Percentiles rank a stretch among this genome's conserved stretches.
These are phyloP conservation scores for Escovopsis weberi DNA, from an alignment of 2,329 filamentous ascomycete genomes.

Conservation along the genomic window DNA sequence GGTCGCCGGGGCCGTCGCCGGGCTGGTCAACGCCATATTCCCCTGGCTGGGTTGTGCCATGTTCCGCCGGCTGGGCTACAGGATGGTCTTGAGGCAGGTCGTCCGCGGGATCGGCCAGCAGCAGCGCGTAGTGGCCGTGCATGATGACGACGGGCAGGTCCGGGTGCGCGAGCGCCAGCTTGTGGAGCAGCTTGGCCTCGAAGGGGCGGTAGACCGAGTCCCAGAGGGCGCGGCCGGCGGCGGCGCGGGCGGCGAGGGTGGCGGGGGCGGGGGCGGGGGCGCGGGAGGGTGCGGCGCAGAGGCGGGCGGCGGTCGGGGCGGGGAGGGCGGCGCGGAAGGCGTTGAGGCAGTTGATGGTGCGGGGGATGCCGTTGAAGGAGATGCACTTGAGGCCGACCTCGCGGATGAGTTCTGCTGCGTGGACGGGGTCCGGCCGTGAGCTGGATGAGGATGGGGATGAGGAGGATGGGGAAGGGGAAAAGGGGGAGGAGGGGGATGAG, in stretches of 20 bases:
- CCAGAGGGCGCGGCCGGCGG: constrained; percentile 55
- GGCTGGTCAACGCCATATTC: no score
- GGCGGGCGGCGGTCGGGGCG: constrained; percentile 31
- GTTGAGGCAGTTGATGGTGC: constrained; percentile 69
- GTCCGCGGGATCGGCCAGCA: constrained; percentile 54
- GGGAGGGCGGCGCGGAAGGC: constrained; percentile 54
- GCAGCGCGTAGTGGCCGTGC: constrained; percentile 54
- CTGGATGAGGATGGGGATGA: no score
- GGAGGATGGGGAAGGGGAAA: no score
- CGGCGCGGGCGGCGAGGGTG: constrained; percentile 40
- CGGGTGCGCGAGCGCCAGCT: constrained; percentile 62
- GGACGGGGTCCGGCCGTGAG: no score
- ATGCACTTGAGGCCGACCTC: constrained; percentile 67
- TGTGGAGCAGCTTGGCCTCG: constrained; percentile 53
- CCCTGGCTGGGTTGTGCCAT: no score
- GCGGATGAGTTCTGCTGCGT: constrained; percentile 56
- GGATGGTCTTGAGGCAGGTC: no score
- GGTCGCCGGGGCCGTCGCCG: constrained; percentile 15
- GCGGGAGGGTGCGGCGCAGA: constrained; percentile 45
- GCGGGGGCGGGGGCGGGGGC: constrained; percentile 27
- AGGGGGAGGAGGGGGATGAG: no score
- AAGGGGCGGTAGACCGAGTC: constrained; percentile 64
- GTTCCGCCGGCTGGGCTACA: no score
- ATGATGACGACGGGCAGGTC: constrained; percentile 73
- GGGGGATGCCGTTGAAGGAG: constrained; percentile 68